Evolutionary conservation across 345 rosid species (phyloP), one percentile per base, ranked within the genome.

Genomic region (Arabidopsis suecica): DNA sequence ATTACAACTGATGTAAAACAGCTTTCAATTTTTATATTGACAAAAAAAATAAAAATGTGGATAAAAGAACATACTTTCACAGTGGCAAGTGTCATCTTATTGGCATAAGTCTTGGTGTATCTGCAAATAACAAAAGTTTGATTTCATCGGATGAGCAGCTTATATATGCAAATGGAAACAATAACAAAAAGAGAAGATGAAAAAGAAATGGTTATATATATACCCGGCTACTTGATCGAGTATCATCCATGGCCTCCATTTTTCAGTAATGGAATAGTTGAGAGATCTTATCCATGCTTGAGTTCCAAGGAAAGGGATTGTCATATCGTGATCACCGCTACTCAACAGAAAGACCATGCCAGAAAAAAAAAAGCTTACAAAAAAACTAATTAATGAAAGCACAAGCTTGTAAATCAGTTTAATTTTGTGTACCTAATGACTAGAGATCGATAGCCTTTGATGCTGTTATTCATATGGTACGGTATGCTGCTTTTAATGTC

Each of bases 291-390:
- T 86, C 91, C 96, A 88, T 1, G 76, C 87, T 81, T 86, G 86
- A 38, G 96, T 88, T 44, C 81, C 84, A 74, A 79, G 2, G 68
- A 72, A 86, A 6, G 96, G 88, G 25, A 86, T n/a, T 0, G 25
- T 0, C 82, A 86, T 20, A 68, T 90, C 96, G 58, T 84, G 96
- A 72, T 90, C 96, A 2, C 96, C 91, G 6, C 96, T 89, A 77
- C 75, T 54, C 18, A 13, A 3, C 37, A 65, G 32, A 38, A 68
- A 7, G 5, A 37, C 47, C 34, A 38, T 38, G 48, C 48, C 65
- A 38, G 18, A 23, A 12, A 44, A 36, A 16, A 16, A 58, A 33
- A 74, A 7, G 18, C 5, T 55, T 64, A 74, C 20, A 47, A 57
- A 30, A 16, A 16, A 16, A 16, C 18, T 34, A 30, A 22, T 8